Evolutionary conservation across 805 yeast species (phyloP), one percentile per base, ranked within the genome.

Genomic region (Saturnispora ahearnii): DNA sequence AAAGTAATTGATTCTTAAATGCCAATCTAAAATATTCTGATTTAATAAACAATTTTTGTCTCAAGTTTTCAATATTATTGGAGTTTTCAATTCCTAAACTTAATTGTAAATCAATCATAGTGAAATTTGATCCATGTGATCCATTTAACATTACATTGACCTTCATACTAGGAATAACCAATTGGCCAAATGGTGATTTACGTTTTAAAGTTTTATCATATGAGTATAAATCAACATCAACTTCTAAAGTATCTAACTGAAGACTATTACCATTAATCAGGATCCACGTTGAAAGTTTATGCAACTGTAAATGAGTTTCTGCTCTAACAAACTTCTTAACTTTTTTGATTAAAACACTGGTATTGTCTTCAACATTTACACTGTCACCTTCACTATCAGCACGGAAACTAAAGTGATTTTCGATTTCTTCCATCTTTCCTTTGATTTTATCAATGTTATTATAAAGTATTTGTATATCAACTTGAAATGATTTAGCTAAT

Each of bases 21-120:
- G 81, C 77, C 3, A 82, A 55, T 40, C 89, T 71, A 46, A 79
- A 78, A 57, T 76, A 75, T 5, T 78, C 73, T 3, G 87, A 79
- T 47, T 74, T 79, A 1, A 84, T 60, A 53, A 81, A 82, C 3
- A 83, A 64, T 0, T 78, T 70, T 51, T 74, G 78, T 2, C 67
- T 57, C 2, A 56, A 43, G 15, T 58, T 52, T 0, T 55, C 57
- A 0, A 54, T 55, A 4, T 61, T 66, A 7, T 59, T 69, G 2
- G 70, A 62, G 37, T 77, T 73, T n/a, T 65, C 53, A 12, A 79
- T 56, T 58, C 70, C 69, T 46, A 77, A 45, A n/a, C 66, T 55
- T 53, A 79, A 52, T 51, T 73, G 71, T 11, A 79, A 59, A 56
- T 84, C 79, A 15, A 76, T 44, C 2, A 77, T 44, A 4, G 68